Conservation (phyloP, 805 yeast genomes). For the Metschnikowia bowlesiae region DNA sequence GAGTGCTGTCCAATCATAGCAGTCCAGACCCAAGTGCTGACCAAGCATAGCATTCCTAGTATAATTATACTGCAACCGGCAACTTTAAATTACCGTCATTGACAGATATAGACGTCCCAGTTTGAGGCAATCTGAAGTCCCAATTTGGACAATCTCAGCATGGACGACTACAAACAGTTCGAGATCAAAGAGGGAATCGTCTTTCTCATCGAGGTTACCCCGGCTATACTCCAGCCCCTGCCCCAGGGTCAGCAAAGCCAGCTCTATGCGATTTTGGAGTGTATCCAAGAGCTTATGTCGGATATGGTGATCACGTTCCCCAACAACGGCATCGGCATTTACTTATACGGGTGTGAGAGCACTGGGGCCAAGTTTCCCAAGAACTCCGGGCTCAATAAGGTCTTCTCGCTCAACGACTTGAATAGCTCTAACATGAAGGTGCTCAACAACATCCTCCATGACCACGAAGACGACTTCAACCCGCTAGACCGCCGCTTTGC, state of each 20-base stretch:
- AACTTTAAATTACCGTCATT: too few species aligned
- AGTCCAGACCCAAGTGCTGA: too few species aligned
- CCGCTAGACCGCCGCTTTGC: conserved; percentile 13
- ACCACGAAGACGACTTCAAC: conserved; percentile 22
- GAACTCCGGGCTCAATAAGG: conserved; percentile 40
- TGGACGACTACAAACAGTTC: conserved; percentile 30
- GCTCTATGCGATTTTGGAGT: conserved; percentile 48
- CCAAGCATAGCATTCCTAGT: too few species aligned
- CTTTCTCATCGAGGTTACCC: conserved; percentile 58
- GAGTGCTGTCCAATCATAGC: too few species aligned
- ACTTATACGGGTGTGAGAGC: conserved; percentile 48
- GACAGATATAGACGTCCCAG: too few species aligned
- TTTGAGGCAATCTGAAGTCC: too few species aligned
- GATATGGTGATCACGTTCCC: conserved; percentile 63
- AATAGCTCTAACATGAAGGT: conserved; percentile 55
- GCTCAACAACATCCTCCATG: conserved; percentile 48
- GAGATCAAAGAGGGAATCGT: conserved; percentile 61
- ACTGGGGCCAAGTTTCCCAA: conserved; percentile 24
- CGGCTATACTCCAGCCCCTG: conserved; percentile 37
- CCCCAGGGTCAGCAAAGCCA: conserved; percentile 39
- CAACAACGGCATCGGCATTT: conserved; percentile 70
- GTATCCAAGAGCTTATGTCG: conserved; percentile 58
- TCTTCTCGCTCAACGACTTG: conserved; percentile 52
- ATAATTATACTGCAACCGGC: too few species aligned
- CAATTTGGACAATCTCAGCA: neutral